phyloP scores from a whole-genome alignment of 495 filamentous ascomycete genomes.

The Halenospora varia region DNA sequence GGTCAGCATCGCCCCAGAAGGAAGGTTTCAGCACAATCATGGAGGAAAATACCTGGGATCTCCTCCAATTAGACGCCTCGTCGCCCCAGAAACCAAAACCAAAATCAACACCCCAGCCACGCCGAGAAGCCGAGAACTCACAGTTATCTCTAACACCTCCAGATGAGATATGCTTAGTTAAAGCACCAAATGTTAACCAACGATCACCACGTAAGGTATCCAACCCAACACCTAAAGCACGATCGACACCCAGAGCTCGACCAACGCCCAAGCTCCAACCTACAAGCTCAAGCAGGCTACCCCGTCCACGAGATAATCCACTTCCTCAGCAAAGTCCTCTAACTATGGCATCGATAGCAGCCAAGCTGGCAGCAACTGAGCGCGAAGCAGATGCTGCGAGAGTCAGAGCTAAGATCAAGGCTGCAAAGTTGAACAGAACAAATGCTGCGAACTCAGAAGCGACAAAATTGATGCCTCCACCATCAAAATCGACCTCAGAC shows the following conservation, averaged over 20 bases:
- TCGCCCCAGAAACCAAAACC: slow-evolving; percentile 5
- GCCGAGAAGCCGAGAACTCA: slow-evolving; percentile 1
- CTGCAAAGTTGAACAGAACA: slow-evolving; percentile 28
- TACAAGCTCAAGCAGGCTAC: slow-evolving; percentile 13
- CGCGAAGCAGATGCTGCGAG: slow-evolving; percentile 52
- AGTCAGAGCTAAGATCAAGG: slow-evolving; percentile 50
- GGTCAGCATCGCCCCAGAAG: slow-evolving; percentile 26
- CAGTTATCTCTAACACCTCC: neutral
- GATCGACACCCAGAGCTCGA: slow-evolving; percentile 2
- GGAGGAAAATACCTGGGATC: slow-evolving; percentile 41
- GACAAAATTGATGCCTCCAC: slow-evolving; percentile 12
- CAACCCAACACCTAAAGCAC: slow-evolving; percentile 1
- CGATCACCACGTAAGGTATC: slow-evolving; percentile 18
- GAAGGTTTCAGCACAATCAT: slow-evolving; percentile 40
- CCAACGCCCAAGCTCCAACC: slow-evolving; percentile 15
- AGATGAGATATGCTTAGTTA: slow-evolving; percentile 11
- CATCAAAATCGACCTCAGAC: slow-evolving; percentile 10
- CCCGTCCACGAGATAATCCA: slow-evolving; percentile 24
- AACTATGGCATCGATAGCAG: slow-evolving; percentile 48
- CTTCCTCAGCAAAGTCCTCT: slow-evolving; percentile 44
- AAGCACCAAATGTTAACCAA: slow-evolving; percentile 6
- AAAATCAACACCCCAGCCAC: slow-evolving; percentile 6
- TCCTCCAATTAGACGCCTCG: slow-evolving; percentile 17
- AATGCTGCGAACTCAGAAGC: slow-evolving; percentile 7
- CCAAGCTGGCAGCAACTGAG: slow-evolving; percentile 51